Evolutionary conservation across 305 asterid genomes (phyloP), one percentile per base, ranked within the genome.

Genomic region (Rubia peregrina): DNA sequence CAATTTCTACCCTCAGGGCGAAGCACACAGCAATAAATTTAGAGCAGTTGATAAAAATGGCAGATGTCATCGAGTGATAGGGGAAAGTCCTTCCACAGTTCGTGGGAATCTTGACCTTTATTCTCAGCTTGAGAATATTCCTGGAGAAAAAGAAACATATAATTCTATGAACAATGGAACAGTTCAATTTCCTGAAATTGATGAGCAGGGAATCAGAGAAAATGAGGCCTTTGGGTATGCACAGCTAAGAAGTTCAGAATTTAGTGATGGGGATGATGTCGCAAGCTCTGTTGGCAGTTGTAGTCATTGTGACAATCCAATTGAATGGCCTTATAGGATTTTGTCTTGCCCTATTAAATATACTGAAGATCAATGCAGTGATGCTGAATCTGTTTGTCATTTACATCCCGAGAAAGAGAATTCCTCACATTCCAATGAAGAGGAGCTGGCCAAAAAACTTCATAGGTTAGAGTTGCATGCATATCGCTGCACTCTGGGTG

Each of bases 381-480:
- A 78, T 78, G 87, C 82, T 21, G 85, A 78, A 67, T 82, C 86
- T 22, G 38, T 63, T 64, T 71, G 74, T 78, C 44, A 40, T 55
- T 61, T 72, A 44, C 65, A 49, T 64, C 46, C 24, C 10, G 75
- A 77, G 43, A 72, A 73, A 49, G 74, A 9, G n/a, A 75, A 69
- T 26, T 44, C 61, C 38, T 67, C 43, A 49, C 26, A 26, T 26
- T 59, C 79, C 61, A 60, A 16, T 13, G 68, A 69, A 67, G 71
- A 76, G 69, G 77, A 74, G 76, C 53, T 80, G 65, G 79, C 74
- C 9, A 73, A 65, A 24, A 78, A 70, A 71, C 75, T 80, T 56
- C 87, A 75, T 70, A 77, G 77, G 82, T 76, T 83, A 75, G 85
- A 83, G 81, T 78, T 83, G 83, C 76, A 80, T 78, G 87, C 87